A percentile compares a stretch with the other conserved stretches of the same genome.
phyloP scores from a whole-genome alignment of 2,329 filamentous ascomycete genomes.

The Calonectria fujianensis region DNA sequence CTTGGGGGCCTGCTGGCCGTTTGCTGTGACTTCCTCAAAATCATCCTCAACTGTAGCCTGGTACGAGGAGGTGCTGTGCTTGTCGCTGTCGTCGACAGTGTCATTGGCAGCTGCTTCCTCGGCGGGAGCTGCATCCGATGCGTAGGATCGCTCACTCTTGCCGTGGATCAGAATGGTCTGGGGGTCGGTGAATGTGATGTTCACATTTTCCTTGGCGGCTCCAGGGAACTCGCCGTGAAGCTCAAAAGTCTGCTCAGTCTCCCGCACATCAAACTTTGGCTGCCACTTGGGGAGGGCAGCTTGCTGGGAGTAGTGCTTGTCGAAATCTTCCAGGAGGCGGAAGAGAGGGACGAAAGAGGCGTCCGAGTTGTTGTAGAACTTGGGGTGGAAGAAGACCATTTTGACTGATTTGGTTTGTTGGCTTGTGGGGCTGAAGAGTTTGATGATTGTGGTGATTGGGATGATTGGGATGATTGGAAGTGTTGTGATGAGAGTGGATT shows the following conservation, averaged over 20 bases:
- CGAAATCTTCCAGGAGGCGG: constrained; percentile 78
- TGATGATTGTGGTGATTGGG: constrained; percentile 17
- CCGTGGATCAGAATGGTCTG: constrained; percentile 85
- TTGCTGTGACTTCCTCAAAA: constrained; percentile 58
- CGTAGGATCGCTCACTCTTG: constrained; percentile 78
- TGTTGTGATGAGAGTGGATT: constrained; percentile 54
- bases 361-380: neutral
- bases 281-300: constrained; percentile 72
- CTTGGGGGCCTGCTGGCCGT: constrained; percentile 51
- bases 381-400: constrained; percentile 59
- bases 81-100: constrained; percentile 6
- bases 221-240: constrained; percentile 88
- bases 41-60: constrained; percentile 81
- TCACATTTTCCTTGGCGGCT: constrained; percentile 82
- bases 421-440: neutral
- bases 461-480: constrained; percentile 5
- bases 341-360: constrained; percentile 75
- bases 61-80: constrained; percentile 61
- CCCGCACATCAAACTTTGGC: constrained; percentile 86
- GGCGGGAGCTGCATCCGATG: constrained; percentile 69
- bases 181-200: constrained; percentile 86
- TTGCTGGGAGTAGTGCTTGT: constrained; percentile 65
- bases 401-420: constrained; percentile 48
- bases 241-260: constrained; percentile 81
- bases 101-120: constrained; percentile 80